Evolutionary conservation across 2,329 filamentous ascomycete genomes (phyloP).

Genomic region (Trichoderma endophyticum): DNA sequence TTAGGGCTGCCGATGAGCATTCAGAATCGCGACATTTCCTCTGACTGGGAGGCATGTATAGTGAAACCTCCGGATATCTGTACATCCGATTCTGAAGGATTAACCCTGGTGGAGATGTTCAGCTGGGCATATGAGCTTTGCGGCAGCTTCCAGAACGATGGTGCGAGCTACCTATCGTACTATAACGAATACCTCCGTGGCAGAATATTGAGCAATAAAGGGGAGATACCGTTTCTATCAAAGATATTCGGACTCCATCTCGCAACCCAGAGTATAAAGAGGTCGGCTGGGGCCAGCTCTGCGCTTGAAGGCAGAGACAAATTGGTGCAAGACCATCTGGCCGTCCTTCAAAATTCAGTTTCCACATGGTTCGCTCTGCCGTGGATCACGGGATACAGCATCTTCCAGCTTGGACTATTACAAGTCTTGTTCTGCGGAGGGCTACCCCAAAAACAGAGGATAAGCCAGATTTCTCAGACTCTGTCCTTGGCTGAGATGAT

Average conservation of each 20-base stretch:
- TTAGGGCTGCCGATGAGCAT: conserved; percentile 13
- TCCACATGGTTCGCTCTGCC: conserved; percentile 1
- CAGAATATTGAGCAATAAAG: neutral
- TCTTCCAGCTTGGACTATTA: conserved; percentile 2
- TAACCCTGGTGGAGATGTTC: neutral
- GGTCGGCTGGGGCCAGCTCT: neutral
- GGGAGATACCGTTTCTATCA: neutral
- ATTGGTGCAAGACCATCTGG: neutral
- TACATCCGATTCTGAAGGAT: neutral
- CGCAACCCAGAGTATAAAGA: neutral
- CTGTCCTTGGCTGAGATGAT: neutral
- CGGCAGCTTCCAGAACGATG: neutral
- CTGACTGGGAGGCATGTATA: neutral
- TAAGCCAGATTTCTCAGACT: neutral
- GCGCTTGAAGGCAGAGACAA: neutral
- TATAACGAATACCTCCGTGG: neutral
- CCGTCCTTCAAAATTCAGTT: neutral
- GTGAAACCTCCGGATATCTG: neutral
- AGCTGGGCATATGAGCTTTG: conserved; percentile 8
- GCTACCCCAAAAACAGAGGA: neutral
- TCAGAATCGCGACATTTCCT: conserved; percentile 7
- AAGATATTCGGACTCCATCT: neutral
- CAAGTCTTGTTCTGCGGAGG: neutral
- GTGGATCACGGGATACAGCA: conserved; percentile 11
- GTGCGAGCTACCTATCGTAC: neutral